Evolutionary conservation across 2,329 filamentous ascomycete genomes (phyloP), one percentile per base, ranked within the genome.

Genomic region (Trichoderma arundinaceum): DNA sequence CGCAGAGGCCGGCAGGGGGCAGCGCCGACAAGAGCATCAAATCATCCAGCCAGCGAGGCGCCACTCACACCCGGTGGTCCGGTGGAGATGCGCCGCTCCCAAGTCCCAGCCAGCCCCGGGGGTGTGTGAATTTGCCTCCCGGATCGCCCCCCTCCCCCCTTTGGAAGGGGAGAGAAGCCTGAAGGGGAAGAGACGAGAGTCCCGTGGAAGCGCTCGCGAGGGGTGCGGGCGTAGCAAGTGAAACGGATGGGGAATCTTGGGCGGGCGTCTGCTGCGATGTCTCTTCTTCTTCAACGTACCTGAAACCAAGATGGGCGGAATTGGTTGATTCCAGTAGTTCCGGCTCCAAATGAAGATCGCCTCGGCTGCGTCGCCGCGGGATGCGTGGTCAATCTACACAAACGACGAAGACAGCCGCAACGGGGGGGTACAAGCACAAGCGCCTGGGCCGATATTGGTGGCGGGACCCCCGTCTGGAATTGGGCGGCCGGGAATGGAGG

Each of bases 21-120:
- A 7, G 9, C 53, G 15, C 46, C 39, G 39, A 33, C 19, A 39
- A 56, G 52, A 56, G 35, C 7, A 38, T 28, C 53, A 41, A 32
- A 28, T 46, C 39, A 58, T 44, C 46, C 54, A 58, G 53, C 39
- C 35, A 57, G 53, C 39, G 53, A 57, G 35, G 52, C 54, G 41
- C 54, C 54, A 43, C 39, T 46, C 54, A 46, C 41, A 58, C 54
- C 39, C 54, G 54, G 54, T 58, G 54, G 54, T 46, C 54, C 54
- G 54, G 54, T 58, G 54, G 54, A 58, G 54, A 46, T 44, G 32
- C 39, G 54, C 54, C 54, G 54, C 54, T 46, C 41, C 54, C n/a
- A 54, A 39, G 52, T 54, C 33, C 49, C 49, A 53, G 52, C 51
- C 51, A 54, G 52, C 52, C 35, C 52, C 52, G 52, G 52, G 52